Percentiles rank a stretch among this genome's conserved stretches.
These are phyloP conservation scores for Panaeolus cyanescens DNA, from an alignment of 768 basidiomycete genomes.

Conservation along the genomic window DNA sequence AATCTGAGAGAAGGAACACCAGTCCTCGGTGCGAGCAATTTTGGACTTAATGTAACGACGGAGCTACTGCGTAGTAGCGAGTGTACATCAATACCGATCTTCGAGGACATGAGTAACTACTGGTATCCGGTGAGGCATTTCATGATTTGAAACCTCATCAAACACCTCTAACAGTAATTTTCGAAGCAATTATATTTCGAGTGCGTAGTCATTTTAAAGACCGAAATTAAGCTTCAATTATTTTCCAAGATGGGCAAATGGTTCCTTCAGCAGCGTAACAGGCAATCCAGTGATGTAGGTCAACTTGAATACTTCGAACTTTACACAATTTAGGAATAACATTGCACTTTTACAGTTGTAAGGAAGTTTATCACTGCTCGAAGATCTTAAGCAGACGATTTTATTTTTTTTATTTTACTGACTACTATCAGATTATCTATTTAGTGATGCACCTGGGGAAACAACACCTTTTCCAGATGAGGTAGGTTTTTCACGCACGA, in stretches of 20 bases:
- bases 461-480: conserved; percentile 42
- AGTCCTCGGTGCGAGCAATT: conserved; percentile 42
- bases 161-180: not conserved
- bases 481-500: conserved; percentile 18
- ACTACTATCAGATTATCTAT: conserved; percentile 33
- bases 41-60: conserved; percentile 31
- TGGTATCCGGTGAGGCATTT: conserved; percentile 24
- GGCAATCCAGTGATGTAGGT: conserved; percentile 38
- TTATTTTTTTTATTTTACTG: not conserved
- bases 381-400: not conserved
- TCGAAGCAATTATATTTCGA: conserved; percentile 31
- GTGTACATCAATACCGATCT: conserved; percentile 39
- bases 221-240: not conserved
- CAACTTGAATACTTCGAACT: not conserved
- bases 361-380: not conserved
- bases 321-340: conserved; percentile 1
- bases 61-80: conserved; percentile 29
- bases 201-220: conserved; percentile 15
- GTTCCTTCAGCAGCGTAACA: conserved; percentile 35
- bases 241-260: conserved; percentile 32
- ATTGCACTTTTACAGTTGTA: not conserved
- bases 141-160: not conserved
- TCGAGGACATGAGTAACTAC: conserved; percentile 38
- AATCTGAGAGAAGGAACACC: not conserved
- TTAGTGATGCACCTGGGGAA: conserved; percentile 29